Base-by-base conservation (phyloP, 2,329 filamentous ascomycete species). In the Trichophyton rubrum region DNA sequence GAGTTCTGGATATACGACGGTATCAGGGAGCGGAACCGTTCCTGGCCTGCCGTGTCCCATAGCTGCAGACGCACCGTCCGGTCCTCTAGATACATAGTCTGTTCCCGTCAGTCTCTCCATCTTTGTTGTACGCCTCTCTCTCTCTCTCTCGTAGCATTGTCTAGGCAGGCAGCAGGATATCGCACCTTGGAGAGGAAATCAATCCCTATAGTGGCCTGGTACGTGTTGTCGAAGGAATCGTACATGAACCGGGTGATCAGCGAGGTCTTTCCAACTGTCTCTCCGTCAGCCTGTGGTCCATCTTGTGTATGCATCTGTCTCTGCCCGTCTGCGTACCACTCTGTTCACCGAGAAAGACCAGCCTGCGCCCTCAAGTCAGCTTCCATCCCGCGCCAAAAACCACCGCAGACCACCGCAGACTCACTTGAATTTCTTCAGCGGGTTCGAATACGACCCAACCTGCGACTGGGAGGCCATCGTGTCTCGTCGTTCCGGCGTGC, bases 61-160 rank as follows among this genome's bases (percentile, higher is more conserved):
- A 99, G 83, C 74, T 99, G 93, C 74, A 99, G 82, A 71, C 95
- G 88, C 64, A 99, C 93, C 47, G 93, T 99, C 73, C 93, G 85
- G 79, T 99, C 93, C 79, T 99, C 93, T 64, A 99, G 87, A 77
- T 99, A 99, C 95, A 99, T 99, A 60, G 93, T 99, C 89, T 91
- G 49, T 45, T 61, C 45, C 30, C 9, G 24, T 63, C 35, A 64
- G 41, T 30, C 20, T 47, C 24, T 30, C 27, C 5, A 8, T 30
- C 6, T 22, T 8, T 45, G n/a, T n/a, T n/a, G n/a, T n/a, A n/a
- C n/a, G n/a, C n/a, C n/a, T n/a, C 5, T 24, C 17, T 24, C 9
- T 22, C 3, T 13, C 22, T 35, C 5, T 47, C 1, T 40, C 9
- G 9, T 43, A 40, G 11, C 24, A n/a, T 35, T 3, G 3, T 5